phyloP scores from a whole-genome alignment of 108 stramenopile species.

The Cylindrotheca closterium region DNA sequence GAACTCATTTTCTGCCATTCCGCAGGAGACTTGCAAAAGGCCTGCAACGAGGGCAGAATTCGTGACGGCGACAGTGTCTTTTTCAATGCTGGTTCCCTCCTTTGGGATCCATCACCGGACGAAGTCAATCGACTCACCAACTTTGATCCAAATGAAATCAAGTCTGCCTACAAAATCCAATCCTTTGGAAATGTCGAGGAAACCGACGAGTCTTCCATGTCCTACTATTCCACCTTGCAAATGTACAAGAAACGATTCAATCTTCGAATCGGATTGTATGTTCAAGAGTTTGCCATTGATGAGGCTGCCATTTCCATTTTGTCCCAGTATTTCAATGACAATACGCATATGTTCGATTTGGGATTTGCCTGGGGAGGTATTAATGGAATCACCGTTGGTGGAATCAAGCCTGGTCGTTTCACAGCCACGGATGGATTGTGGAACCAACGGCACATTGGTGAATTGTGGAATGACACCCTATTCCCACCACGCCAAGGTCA shows the following conservation, averaged over 20 bases:
- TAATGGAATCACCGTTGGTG: constrained; percentile 76
- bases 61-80: constrained; percentile 73
- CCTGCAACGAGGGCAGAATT: constrained; percentile 66
- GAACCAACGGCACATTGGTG: constrained; percentile 51
- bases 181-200: constrained; percentile 37
- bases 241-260: constrained; percentile 68
- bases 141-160: constrained; percentile 60
- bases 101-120: constrained; percentile 53
- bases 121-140: constrained; percentile 20
- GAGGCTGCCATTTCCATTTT: constrained; percentile 67
- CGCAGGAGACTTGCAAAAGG: constrained; percentile 78
- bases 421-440: constrained; percentile 82
- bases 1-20: constrained; percentile 82
- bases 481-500: constrained; percentile 3
- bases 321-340: constrained; percentile 64
- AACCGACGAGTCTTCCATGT: constrained; percentile 3
- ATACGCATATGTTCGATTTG: constrained; percentile 62
- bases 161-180: constrained; percentile 57
- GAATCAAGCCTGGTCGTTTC: constrained; percentile 79
- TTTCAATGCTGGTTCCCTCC: constrained; percentile 82
- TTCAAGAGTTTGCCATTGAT: constrained; percentile 87
- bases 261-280: constrained; percentile 77
- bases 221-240: constrained; percentile 54
- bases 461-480: constrained; percentile 15
- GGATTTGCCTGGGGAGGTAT: constrained; percentile 88